These are phyloP conservation scores for Sphaerostilbella broomeana DNA, from an alignment of 2,329 filamentous ascomycete genomes.

Conservation along the genomic window DNA sequence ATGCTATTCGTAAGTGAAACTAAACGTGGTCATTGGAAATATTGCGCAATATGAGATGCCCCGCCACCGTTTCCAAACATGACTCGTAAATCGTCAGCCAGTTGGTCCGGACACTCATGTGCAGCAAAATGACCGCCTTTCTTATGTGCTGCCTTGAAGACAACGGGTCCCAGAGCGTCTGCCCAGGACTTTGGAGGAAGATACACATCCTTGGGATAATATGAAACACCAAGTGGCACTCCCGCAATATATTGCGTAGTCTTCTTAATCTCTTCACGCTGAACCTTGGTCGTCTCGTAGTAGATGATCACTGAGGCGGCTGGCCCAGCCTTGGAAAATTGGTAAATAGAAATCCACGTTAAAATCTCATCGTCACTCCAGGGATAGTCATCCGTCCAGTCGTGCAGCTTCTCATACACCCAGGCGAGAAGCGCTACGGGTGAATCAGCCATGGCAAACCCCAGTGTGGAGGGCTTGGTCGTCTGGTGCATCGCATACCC, in stretches of 20 bases:
- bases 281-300: conserved; percentile 53
- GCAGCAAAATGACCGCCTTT: conserved; percentile 57
- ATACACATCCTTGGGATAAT: conserved; percentile 53
- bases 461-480: conserved; percentile 67
- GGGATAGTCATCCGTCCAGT: conserved; percentile 65
- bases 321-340: conserved; percentile 62
- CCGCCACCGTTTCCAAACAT: conserved; percentile 10
- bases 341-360: conserved; percentile 69
- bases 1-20: too few species aligned
- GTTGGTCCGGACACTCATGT: conserved; percentile 47
- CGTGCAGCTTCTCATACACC: conserved; percentile 75
- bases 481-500: conserved; percentile 32
- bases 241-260: conserved; percentile 24
- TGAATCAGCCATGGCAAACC: conserved; percentile 61
- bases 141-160: conserved; percentile 45
- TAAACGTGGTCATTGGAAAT: too few species aligned
- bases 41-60: neutral
- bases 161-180: conserved; percentile 52
- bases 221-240: conserved; percentile 41
- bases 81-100: conserved; percentile 47
- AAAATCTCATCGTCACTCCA: conserved; percentile 74
- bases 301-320: conserved; percentile 64
- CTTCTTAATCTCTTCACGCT: conserved; percentile 16
- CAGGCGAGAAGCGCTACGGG: conserved; percentile 67
- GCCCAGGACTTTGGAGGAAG: conserved; percentile 50